Percentiles rank a stretch among this genome's conserved stretches.
Evolutionary conservation across 495 filamentous ascomycete species (phyloP).

Genomic region (Trichocladium uniseriatum): DNA sequence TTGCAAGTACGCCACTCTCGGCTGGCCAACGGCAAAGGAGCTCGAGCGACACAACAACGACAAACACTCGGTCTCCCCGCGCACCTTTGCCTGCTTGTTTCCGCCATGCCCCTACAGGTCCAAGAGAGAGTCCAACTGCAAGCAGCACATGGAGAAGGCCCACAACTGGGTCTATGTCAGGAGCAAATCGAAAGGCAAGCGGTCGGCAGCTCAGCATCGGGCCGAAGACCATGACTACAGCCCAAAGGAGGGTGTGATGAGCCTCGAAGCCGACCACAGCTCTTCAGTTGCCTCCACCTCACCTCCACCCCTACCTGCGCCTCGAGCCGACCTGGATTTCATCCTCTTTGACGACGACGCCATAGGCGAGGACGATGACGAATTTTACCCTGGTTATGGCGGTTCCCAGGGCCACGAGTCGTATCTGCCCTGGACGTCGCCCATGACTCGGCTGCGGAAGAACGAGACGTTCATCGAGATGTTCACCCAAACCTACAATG

Average conservation of each 20-base stretch:
- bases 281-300: background rate
- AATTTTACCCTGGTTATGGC: slow-evolving; percentile 5
- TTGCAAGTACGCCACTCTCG: slow-evolving; percentile 76
- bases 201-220: slow-evolving; percentile 1
- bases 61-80: slow-evolving; percentile 69
- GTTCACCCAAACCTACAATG: slow-evolving; percentile 24
- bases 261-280: background rate
- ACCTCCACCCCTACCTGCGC: background rate
- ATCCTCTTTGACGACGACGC: slow-evolving; percentile 17
- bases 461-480: slow-evolving; percentile 20
- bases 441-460: slow-evolving; percentile 22
- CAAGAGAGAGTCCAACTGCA: slow-evolving; percentile 94
- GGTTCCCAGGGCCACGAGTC: slow-evolving; percentile 8
- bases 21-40: slow-evolving; percentile 96
- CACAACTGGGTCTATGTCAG: slow-evolving; percentile 82
- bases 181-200: slow-evolving; percentile 68
- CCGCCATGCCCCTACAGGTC: slow-evolving; percentile 80
- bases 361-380: slow-evolving; percentile 18
- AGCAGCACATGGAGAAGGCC: slow-evolving; percentile 98
- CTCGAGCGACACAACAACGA: slow-evolving; percentile 89
- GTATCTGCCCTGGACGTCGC: slow-evolving; percentile 28
- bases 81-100: slow-evolving; percentile 66
- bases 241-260: background rate
- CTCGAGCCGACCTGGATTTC: slow-evolving; percentile 14
- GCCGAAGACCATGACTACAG: background rate